Percentiles rank a stretch among this genome's conserved stretches.
Conservation (phyloP, 2,329 filamentous ascomycete species). For the Corinectria fuckeliana region DNA sequence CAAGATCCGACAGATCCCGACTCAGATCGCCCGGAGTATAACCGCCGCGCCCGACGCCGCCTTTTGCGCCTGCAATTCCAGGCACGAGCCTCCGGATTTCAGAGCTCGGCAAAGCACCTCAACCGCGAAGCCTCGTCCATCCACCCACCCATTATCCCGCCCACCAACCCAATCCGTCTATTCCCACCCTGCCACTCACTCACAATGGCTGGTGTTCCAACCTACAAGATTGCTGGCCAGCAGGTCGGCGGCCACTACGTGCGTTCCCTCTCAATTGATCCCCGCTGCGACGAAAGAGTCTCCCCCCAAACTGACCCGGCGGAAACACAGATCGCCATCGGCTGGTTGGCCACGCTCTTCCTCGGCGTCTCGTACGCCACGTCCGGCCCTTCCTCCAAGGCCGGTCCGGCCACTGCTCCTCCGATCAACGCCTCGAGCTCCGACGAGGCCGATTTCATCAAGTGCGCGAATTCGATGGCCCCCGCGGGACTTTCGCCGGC, state of each 20-base stretch:
- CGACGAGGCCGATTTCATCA: constrained; percentile 70
- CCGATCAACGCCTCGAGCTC: constrained; percentile 68
- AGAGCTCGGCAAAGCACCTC: constrained; percentile 40
- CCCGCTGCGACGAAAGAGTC: constrained; percentile 4
- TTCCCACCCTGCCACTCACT: constrained; percentile 30
- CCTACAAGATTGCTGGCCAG: constrained; percentile 64
- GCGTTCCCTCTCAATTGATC: constrained; percentile 44
- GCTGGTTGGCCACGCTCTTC: constrained; percentile 59
- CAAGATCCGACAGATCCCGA: constrained; percentile 36
- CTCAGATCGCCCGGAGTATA: constrained; percentile 38
- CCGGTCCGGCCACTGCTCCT: constrained; percentile 54
- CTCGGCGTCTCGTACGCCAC: constrained; percentile 54
- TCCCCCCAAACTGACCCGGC: constrained; percentile 32
- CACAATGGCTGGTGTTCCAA: constrained; percentile 49
- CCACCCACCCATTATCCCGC: constrained; percentile 41
- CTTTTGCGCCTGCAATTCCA: constrained; percentile 44
- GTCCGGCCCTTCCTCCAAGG: constrained; percentile 54
- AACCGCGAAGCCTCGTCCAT: constrained; percentile 35
- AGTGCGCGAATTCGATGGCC: constrained; percentile 53
- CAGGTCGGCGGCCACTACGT: constrained; percentile 69
- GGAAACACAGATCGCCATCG: constrained; percentile 61
- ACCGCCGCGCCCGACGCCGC: constrained; percentile 25
- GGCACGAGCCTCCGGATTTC: constrained; percentile 39
- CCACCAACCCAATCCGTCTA: constrained; percentile 39
- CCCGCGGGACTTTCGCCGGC: constrained; percentile 17